These are phyloP conservation scores for Phallus indusiatus DNA, from an alignment of 768 basidiomycete species.

Conservation along the genomic window DNA sequence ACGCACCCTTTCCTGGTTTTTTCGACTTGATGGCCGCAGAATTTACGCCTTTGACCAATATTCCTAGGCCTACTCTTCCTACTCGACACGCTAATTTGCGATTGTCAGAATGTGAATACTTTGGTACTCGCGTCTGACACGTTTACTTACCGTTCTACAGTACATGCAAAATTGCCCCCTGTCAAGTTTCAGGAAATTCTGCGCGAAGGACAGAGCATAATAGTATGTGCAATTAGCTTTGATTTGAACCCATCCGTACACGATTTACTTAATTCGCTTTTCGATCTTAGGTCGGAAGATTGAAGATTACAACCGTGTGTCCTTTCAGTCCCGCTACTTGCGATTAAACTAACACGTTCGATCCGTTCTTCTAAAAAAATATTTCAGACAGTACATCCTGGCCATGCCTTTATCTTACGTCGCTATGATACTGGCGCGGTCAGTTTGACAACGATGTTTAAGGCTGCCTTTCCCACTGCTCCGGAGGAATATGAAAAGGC, in stretches of 20 bases:
- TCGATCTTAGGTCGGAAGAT: conserved; percentile 62
- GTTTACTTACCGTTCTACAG: conserved; percentile 16
- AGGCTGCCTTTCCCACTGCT: conserved; percentile 84
- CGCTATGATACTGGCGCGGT: conserved; percentile 90
- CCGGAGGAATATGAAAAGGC: conserved; percentile 64
- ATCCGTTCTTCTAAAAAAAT: conserved; percentile 13
- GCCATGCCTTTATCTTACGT: conserved; percentile 88
- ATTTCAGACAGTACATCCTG: conserved; percentile 15
- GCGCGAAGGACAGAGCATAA: conserved; percentile 78
- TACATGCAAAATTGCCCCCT: conserved; percentile 44
- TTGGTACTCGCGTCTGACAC: conserved; percentile 13
- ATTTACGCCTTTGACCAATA: conserved; percentile 6
- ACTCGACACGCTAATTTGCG: conserved; percentile 39
- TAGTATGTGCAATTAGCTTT: conserved; percentile 37
- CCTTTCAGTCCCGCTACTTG: not conserved
- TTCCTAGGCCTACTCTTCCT: conserved; percentile 42
- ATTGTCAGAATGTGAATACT: conserved; percentile 33
- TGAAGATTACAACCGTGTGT: conserved; percentile 83
- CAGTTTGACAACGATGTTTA: conserved; percentile 92
- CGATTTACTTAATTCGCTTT: conserved; percentile 13
- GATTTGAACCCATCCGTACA: not conserved
- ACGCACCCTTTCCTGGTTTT: not conserved
- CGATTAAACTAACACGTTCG: conserved; percentile 5
- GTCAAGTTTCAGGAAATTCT: conserved; percentile 91
- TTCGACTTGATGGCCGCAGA: not conserved